Evolutionary conservation across 2,329 filamentous ascomycete genomes (phyloP), one percentile per base, ranked within the genome.

Genomic region (Grosmannia clavigera): DNA sequence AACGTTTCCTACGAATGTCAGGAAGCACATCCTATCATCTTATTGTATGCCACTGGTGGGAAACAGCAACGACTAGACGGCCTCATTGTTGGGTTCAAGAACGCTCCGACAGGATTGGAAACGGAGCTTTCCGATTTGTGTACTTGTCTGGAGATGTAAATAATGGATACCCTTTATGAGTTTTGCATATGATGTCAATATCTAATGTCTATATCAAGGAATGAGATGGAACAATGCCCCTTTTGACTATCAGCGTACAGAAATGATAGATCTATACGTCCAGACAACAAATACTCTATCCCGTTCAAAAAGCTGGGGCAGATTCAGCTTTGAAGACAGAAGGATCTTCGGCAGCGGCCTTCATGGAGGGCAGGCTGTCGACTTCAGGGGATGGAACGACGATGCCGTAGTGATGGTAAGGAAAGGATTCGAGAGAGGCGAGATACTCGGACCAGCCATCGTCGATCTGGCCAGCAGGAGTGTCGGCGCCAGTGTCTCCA

Each of bases 371-470:
- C 60, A 77, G 72, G 58, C 70, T 57, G 62, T 80, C 76, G 11
- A 77, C 76, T 60, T 75, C 73, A 1, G 66, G 58, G 48, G 73
- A 64, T 63, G 78, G 73, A 2, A 81, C 67, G n/a, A 74, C 70
- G 40, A 86, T 84, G 52, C 81, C 81, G 62, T 82, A 86, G 68
- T 74, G 78, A 33, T 76, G 75, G 60, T 83, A 85, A 0, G 82
- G 81, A 62, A 86, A 86, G 48, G 75, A 67, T 57, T 75, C 76
- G 31, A 86, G 70, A 25, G 72, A 77, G 29, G 69, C 65, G 58
- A 79, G 69, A 66, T 82, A 80, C 68, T 84, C 77, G 1, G 77
- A 81, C 82, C 82, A 86, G 16, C 82, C 83, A 64, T 86, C 83
- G 56, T 73, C 77, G 14, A 79, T 58, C 68, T 83, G 76, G 1